A percentile compares a stretch with the other conserved stretches of the same genome.
phyloP scores from a whole-genome alignment of 768 basidiomycete genomes.

The Porphyrellus cyaneotinctus region DNA sequence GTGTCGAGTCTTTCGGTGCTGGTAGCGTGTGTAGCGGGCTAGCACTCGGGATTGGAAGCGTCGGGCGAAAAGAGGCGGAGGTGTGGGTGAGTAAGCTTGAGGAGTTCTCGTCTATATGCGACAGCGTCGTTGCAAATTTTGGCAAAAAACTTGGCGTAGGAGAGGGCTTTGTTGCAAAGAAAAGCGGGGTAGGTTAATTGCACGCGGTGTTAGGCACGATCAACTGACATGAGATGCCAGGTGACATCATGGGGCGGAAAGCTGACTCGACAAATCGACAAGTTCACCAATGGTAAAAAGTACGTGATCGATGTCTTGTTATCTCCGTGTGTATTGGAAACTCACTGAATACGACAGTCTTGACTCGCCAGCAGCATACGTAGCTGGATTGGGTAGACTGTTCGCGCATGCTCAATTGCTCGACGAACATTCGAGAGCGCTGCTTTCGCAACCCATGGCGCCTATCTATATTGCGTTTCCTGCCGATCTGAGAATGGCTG shows the following conservation, averaged over 20 bases:
- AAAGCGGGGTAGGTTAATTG: constrained; percentile 51
- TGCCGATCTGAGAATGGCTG: constrained; percentile 52
- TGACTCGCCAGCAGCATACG: constrained; percentile 84
- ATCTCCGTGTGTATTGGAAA: constrained; percentile 7
- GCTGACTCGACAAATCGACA: constrained; percentile 71
- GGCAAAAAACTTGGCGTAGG: constrained; percentile 87
- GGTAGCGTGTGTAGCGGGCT: constrained; percentile 74
- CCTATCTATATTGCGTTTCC: constrained; percentile 74
- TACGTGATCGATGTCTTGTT: constrained; percentile 37
- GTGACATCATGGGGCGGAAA: constrained; percentile 68
- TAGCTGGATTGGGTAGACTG: constrained; percentile 67
- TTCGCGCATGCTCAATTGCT: constrained; percentile 76
- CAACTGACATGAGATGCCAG: constrained; percentile 27
- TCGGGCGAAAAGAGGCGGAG: constrained; percentile 75
- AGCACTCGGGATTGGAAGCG: constrained; percentile 69
- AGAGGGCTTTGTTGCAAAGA: constrained; percentile 82
- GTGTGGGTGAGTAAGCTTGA: constrained; percentile 75
- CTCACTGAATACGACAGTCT: constrained; percentile 45
- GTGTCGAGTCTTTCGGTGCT: constrained; percentile 71
- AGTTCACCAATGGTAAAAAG: constrained; percentile 89
- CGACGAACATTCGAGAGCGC: constrained; percentile 80
- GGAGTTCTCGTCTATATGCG: constrained; percentile 75
- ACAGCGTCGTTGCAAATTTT: constrained; percentile 74
- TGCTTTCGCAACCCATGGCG: constrained; percentile 58
- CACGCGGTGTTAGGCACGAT: background rate